A percentile compares a stretch with the other conserved stretches of the same genome.
Conservation (phyloP, 441 rosid species). For the Adansonia gregorii region DNA sequence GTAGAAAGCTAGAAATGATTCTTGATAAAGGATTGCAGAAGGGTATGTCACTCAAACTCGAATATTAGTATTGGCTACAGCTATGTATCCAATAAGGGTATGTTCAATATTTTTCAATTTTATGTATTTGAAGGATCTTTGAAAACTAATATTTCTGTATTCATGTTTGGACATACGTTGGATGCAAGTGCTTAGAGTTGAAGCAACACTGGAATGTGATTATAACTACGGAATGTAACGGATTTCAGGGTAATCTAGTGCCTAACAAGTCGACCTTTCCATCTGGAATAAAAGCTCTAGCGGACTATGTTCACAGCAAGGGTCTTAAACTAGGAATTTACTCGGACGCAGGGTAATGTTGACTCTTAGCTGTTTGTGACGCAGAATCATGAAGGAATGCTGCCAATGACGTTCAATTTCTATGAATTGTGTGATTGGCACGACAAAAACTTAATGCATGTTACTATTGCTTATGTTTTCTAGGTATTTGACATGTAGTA, state of each 20-base stretch:
- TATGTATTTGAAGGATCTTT: too few species aligned
- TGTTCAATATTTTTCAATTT: too few species aligned
- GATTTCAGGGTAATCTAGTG: constrained; percentile 61
- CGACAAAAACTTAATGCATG: background rate
- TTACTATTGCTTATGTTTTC: constrained; percentile 19
- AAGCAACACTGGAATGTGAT: too few species aligned
- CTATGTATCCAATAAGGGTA: too few species aligned
- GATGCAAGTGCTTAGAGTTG: too few species aligned
- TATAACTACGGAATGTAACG: background rate
- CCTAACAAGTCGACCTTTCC: constrained; percentile 62
- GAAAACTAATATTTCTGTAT: too few species aligned
- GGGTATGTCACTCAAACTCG: too few species aligned
- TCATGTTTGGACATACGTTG: too few species aligned
- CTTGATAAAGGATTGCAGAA: background rate
- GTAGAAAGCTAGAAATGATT: background rate
- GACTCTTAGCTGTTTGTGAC: background rate
- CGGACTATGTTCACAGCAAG: constrained; percentile 69
- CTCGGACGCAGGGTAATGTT: constrained; percentile 62
- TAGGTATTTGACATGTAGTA: constrained; percentile 70
- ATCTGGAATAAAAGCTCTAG: constrained; percentile 60
- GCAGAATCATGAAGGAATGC: background rate
- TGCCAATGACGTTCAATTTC: background rate
- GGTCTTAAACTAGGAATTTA: constrained; percentile 82
- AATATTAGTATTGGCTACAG: too few species aligned
- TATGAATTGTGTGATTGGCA: too few species aligned